Conservation (phyloP, 2,329 filamentous ascomycete genomes). For the Pseudohalonectria lignicola region DNA sequence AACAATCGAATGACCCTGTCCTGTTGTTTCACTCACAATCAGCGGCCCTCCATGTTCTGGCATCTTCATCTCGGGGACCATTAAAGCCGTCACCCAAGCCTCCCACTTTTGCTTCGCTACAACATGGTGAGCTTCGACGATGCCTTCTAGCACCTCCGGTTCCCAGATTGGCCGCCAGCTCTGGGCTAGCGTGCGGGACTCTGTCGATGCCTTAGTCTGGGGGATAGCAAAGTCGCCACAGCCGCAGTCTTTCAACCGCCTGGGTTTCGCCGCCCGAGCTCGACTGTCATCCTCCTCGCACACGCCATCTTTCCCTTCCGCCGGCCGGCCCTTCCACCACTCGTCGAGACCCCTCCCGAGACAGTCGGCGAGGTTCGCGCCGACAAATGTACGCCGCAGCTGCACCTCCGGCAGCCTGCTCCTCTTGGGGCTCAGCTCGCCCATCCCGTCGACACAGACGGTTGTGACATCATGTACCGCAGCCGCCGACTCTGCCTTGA, state of each 20-base stretch:
- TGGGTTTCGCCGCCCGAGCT: no score
- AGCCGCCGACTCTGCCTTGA: constrained; percentile 23
- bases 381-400: constrained; percentile 32
- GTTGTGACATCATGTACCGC: constrained; percentile 27
- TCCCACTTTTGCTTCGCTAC: no score
- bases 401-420: constrained; percentile 45
- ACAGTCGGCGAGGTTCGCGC: constrained; percentile 33
- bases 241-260: no score
- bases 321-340: constrained; percentile 6
- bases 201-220: constrained; percentile 11
- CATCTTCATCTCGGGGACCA: no score
- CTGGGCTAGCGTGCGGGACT: constrained; percentile 19
- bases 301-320: constrained; percentile 1
- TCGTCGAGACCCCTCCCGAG: no score
- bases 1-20: no score
- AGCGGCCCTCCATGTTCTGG: no score
- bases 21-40: no score
- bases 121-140: constrained; percentile 9
- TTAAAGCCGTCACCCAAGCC: no score
- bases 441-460: constrained; percentile 22
- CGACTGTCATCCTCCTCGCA: no score
- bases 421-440: constrained; percentile 33
- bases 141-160: constrained; percentile 20
- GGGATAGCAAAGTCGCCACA: no score
- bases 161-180: constrained; percentile 23